phyloP scores from a whole-genome alignment of 1,284 basidiomycete species.

The Boletus holoroseus region DNA sequence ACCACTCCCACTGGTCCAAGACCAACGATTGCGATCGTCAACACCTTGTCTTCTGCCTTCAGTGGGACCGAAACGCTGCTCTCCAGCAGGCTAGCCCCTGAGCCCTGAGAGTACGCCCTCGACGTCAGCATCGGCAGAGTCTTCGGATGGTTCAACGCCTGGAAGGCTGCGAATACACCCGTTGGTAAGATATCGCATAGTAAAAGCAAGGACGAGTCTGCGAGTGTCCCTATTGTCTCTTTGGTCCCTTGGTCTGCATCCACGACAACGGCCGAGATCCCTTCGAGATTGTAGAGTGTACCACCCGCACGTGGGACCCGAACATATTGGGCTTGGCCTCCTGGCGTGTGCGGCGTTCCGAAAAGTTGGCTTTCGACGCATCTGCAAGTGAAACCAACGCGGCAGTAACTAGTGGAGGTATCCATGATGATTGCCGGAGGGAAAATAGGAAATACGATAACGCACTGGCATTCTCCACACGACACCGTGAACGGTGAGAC shows the following conservation, averaged over 20 bases:
- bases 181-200: slow-evolving; percentile 80
- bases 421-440: not conserved
- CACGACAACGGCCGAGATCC: slow-evolving; percentile 37
- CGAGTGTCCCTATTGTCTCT: slow-evolving; percentile 38
- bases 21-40: slow-evolving; percentile 64
- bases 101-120: slow-evolving; percentile 51
- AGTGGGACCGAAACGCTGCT: slow-evolving; percentile 22
- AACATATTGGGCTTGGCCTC: slow-evolving; percentile 85
- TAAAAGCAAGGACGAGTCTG: slow-evolving; percentile 62
- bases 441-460: slow-evolving; percentile 10
- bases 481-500: slow-evolving; percentile 82
- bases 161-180: slow-evolving; percentile 69
- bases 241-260: slow-evolving; percentile 30
- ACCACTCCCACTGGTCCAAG: slow-evolving; percentile 73
- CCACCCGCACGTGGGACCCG: slow-evolving; percentile 77
- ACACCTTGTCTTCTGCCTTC: slow-evolving; percentile 41
- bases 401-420: slow-evolving; percentile 54
- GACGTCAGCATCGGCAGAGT: slow-evolving; percentile 52
- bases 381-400: slow-evolving; percentile 70
- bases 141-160: slow-evolving; percentile 69
- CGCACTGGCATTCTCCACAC: slow-evolving; percentile 77
- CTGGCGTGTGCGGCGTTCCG: slow-evolving; percentile 68
- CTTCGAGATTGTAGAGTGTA: slow-evolving; percentile 65
- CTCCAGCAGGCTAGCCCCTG: slow-evolving; percentile 22
- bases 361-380: slow-evolving; percentile 67